Base-by-base conservation (phyloP, 2,329 filamentous ascomycete genomes). In the Sclerotinia borealis region DNA sequence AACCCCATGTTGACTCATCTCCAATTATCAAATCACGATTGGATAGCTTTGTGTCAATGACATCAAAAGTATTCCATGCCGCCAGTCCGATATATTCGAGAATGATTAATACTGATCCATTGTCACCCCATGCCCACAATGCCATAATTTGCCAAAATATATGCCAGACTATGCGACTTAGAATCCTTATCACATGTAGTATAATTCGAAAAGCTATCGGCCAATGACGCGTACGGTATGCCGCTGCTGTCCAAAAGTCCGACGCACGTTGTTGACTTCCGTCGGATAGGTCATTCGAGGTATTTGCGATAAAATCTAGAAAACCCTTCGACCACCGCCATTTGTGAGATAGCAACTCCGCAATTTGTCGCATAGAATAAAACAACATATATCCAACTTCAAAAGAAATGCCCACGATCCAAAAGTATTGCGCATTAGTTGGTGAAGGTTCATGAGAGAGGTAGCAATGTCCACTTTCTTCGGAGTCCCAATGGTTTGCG, bases 1-100 rank as follows among this genome's bases (percentile, higher is more conserved):
- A 66, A 0, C 66, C 66, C 66, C 66, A 67, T 19, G 31, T 48
- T 5, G 48, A 45, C 43, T 67, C 66, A 56, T 65, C 48, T 39
- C 61, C 64, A 10, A 43, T 29, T 22, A 64, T 36, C 22, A 66
- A 47, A 22, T n/a, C 9, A 13, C n/a, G 22, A 36, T 67, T 67
- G 1, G 65, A 67, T 10, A 59, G 15, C 29, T 66, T 67, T 13
- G 62, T 22, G 25, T 67, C 65, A 11, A 67, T 48, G 15, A 67
- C 48, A 50, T 64, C 61, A 29, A 64, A 66, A 1, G 61, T 64
- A 45, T 59, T 65, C 65, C 65, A 67, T 31, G 61, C 64, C 5
- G 58, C 41, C 7, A 66, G 45, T 6, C 56, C 65, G 29, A 65
- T 59, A 15, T 63, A 59, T n/a, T 45, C 62, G 15, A 61, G 25